Evolutionary conservation across 2,329 filamentous ascomycete species (phyloP).

Genomic region (Paecilomyces dactylethromorphus): DNA sequence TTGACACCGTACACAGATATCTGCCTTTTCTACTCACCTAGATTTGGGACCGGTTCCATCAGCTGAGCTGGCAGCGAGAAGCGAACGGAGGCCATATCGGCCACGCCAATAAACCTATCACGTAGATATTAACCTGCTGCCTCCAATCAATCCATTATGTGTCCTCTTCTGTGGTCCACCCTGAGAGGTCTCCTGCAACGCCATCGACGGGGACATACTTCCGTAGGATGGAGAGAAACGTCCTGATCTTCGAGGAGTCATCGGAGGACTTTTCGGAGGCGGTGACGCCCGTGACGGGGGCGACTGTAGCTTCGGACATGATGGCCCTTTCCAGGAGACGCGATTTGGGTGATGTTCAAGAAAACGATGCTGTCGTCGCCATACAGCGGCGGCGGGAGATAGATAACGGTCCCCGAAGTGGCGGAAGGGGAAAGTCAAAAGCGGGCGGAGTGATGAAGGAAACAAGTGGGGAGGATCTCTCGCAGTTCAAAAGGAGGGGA

Average conservation of each 20-base stretch:
- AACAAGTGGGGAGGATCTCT: not conserved
- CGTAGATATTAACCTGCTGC: conserved; percentile 4
- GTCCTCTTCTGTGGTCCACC: not conserved
- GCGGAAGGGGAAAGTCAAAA: not conserved
- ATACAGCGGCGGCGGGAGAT: not conserved
- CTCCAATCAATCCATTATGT: not conserved
- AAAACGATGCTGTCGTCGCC: not conserved
- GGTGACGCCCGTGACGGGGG: not conserved
- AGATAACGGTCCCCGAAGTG: not conserved
- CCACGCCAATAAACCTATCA: conserved; percentile 83
- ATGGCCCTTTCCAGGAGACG: not conserved
- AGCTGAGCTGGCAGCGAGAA: conserved; percentile 95
- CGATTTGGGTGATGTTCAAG: not conserved
- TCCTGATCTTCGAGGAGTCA: conserved; percentile 82
- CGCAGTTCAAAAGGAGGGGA: not conserved
- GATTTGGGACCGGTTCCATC: conserved; percentile 89
- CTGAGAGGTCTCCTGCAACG: not conserved
- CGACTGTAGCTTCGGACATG: not conserved
- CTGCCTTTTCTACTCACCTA: conserved; percentile 48
- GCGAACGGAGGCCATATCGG: conserved; percentile 89
- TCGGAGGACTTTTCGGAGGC: conserved; percentile 55
- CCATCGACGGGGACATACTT: conserved; percentile 55
- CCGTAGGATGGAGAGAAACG: conserved; percentile 78
- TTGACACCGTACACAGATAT: not conserved
- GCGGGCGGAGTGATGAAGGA: not conserved